These are phyloP conservation scores for Dictyostelium firmibasis DNA, from an alignment of 78 protist genomes.

Conservation along the genomic window DNA sequence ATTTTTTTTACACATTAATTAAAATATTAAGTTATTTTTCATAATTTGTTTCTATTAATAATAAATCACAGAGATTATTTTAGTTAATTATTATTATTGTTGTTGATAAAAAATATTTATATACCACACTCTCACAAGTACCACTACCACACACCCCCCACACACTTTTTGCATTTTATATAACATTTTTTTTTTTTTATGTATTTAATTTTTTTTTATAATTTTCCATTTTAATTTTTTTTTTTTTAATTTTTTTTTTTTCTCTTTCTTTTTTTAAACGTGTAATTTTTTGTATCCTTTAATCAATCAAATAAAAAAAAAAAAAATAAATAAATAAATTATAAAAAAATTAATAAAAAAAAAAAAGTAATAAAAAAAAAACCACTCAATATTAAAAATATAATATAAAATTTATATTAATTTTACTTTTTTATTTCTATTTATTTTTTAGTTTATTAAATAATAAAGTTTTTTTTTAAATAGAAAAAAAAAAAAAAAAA, in stretches of 20 bases:
- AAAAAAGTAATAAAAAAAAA: too few relatives aligned
- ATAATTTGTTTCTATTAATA: background rate
- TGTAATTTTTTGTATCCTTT: background rate
- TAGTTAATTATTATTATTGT: background rate
- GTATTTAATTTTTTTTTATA: too few relatives aligned
- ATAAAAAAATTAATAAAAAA: too few relatives aligned
- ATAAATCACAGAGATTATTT: background rate
- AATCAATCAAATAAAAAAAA: background rate
- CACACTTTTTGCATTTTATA: background rate
- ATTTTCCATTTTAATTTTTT: background rate
- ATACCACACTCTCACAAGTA: background rate
- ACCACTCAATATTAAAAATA: too few relatives aligned
- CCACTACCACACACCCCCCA: background rate
- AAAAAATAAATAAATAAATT: too few relatives aligned
- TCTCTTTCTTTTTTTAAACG: background rate
- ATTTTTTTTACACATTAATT: background rate
- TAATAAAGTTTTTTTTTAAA: background rate
- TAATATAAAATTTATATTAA: background rate
- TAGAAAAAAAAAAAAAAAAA: background rate
- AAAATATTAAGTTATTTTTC: background rate
- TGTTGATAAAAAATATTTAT: background rate
- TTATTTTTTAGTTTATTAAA: background rate
- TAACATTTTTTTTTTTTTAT: background rate
- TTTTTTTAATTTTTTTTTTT: too few relatives aligned
- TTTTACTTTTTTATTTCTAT: background rate